Base-by-base conservation (phyloP, 352 stramenopile species). In the Globisporangium ultimum region DNA sequence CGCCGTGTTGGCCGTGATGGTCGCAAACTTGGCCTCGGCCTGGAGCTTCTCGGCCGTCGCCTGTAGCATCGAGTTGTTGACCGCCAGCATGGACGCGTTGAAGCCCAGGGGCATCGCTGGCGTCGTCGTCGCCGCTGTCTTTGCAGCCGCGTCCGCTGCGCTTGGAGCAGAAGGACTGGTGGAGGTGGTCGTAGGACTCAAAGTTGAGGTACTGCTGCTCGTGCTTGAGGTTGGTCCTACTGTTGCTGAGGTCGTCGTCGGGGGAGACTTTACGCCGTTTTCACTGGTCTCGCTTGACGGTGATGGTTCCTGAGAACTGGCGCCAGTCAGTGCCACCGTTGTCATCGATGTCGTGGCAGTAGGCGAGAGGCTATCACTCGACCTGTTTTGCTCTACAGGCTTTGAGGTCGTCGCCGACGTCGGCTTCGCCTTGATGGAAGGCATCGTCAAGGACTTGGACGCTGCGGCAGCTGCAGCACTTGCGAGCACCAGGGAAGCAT, bases 31-130 rank as follows among this genome's bases (percentile, higher is more conserved):
- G 14, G 58, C 58, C 49, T 64, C 58, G 0, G 58, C 58, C 49
- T 58, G 51, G 14, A 64, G 58, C 34, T 64, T 64, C 15, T 64
- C 58, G 28, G 58, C 52, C 17, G 50, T 55, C 17, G 58, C 58
- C 50, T 64, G 58, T 17, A 64, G 50, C 49, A 64, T 55, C 32
- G 58, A 53, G 42, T 54, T 53, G 50, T 58, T 64, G 24, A 64
- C 32, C 58, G 57, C 48, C 42, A 63, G 28, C 57, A 63, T 32
- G 22, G 57, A 48, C 36, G 56, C 36, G 56, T 22, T 57, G 18
- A 52, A 49, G 40, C 48, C 50, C 48, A 58, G 20, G 9, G 52
- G 50, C 22, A 28, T 28, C 32, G 34, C 36, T 7, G 52, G 50
- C 22, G 41, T 24, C 32, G 32, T 14, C n/a, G 47, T 21, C n/a